A percentile compares a stretch with the other conserved stretches of the same genome.
Evolutionary conservation across 768 basidiomycete genomes (phyloP).

Genomic region (Lyophyllum shimeji): DNA sequence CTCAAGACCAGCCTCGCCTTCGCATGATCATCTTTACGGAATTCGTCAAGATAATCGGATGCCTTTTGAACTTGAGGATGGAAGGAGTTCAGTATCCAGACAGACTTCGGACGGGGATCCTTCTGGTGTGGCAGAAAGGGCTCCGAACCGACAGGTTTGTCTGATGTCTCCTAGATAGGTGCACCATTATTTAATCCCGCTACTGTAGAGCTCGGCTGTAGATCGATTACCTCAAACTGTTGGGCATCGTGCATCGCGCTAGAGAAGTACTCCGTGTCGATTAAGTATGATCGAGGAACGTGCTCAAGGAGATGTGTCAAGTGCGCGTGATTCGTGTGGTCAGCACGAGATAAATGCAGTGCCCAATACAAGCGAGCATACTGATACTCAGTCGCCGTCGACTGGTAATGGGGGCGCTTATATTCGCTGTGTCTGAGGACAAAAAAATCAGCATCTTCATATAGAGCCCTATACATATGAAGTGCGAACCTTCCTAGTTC

Average conservation of each 20-base stretch:
- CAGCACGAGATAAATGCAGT: not conserved
- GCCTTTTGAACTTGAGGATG: not conserved
- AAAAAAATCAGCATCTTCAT: too few species aligned
- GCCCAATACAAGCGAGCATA: not conserved
- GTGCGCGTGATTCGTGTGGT: not conserved
- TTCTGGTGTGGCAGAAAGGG: not conserved
- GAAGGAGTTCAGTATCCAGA: not conserved
- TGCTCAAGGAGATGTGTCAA: not conserved
- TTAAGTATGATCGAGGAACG: not conserved
- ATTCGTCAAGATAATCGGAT: not conserved
- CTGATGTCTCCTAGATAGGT: not conserved
- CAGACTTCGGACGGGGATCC: not conserved
- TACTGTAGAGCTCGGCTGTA: too few species aligned
- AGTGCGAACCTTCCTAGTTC: too few species aligned
- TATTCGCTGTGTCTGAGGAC: too few species aligned
- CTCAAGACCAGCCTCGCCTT: not conserved
- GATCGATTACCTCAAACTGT: not conserved
- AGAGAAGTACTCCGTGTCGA: not conserved
- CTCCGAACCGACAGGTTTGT: not conserved
- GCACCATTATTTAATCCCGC: not conserved
- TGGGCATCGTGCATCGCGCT: not conserved
- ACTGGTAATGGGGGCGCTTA: too few species aligned
- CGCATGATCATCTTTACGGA: not conserved
- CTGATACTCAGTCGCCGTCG: not conserved
- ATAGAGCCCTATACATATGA: too few species aligned